These are phyloP conservation scores for Neopestalotiopsis sp. DNA, from an alignment of 2,329 filamentous ascomycete species.

Conservation along the genomic window DNA sequence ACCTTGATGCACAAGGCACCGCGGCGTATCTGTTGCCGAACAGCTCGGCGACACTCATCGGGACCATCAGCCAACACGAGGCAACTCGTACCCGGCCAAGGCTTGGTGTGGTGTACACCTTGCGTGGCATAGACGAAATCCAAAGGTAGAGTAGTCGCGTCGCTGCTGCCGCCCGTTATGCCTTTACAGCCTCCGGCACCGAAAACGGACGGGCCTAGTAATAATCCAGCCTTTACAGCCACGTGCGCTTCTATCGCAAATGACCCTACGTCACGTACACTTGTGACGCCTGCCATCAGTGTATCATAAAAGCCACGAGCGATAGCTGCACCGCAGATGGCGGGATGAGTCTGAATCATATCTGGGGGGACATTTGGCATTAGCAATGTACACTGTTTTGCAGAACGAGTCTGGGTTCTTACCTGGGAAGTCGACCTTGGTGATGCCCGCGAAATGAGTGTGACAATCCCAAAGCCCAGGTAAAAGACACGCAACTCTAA, in stretches of 20 bases:
- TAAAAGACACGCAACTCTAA: constrained; percentile 48
- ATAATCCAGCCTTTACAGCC: constrained; percentile 42
- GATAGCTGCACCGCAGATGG: constrained; percentile 45
- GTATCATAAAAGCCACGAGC: constrained; percentile 46
- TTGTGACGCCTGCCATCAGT: constrained; percentile 55
- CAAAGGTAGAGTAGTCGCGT: constrained; percentile 42
- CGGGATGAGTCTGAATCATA: constrained; percentile 28
- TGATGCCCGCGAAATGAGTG: constrained; percentile 49
- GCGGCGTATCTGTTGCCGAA: constrained; percentile 48
- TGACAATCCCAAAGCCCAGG: constrained; percentile 62
- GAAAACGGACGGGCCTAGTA: constrained; percentile 56
- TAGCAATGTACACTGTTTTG: constrained; percentile 4
- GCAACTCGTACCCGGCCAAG: constrained; percentile 37
- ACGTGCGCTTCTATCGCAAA: background rate
- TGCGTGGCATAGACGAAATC: background rate
- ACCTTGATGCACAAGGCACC: constrained; percentile 56
- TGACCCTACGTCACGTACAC: constrained; percentile 47
- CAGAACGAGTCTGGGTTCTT: too few species aligned
- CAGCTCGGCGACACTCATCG: constrained; percentile 48
- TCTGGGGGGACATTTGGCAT: constrained; percentile 26
- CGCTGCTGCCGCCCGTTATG: constrained; percentile 55
- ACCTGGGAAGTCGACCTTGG: constrained; percentile 25
- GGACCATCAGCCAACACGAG: constrained; percentile 50
- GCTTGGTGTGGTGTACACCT: constrained; percentile 35
- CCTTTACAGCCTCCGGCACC: constrained; percentile 48